Evolutionary conservation across 148 eudicot species (phyloP), one percentile per base, ranked within the genome.

Genomic region (Polygonum maritimum): DNA sequence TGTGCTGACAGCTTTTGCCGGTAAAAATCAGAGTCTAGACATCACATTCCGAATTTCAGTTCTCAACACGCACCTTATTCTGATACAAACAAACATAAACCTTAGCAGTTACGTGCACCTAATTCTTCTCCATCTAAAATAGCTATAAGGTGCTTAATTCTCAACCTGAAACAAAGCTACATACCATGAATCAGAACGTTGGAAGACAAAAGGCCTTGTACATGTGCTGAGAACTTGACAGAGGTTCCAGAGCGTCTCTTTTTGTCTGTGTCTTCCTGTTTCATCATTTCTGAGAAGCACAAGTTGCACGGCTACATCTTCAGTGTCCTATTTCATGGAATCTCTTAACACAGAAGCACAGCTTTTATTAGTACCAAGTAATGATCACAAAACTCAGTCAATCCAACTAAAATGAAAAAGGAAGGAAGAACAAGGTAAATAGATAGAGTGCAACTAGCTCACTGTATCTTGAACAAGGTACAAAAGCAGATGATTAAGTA

Each of bases 61-160:
- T 33, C 31, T 31, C 38, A 60, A 22, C 67, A 62, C 69, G 69
- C 69, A 62, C 69, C 69, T 62, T 33, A 62, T 62, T 62, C 41
- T 14, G 41, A 18, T 65, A 33, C 69, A 62, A 15, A 33, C 19
- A 65, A 14, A 10, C 36, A 26, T 11, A 35, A 11, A 26, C 26
- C 14, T 52, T 52, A 14, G n/a, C 58, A 44, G 47, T 44, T 14
- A 13, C 5, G 19, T 3, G 60, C 65, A 58, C 65, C 65, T 58
- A 21, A 58, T 58, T 58, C 65, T 65, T 35, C 35, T 65, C 41
- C 71, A 65, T 6, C 19, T 65, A 65, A 65, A 14, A 33, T 65
- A 16, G 44, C 40, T 15, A 33, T 65, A 12, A 65, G 71, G 71
- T 36, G 8, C 71, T 65, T 65, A 65, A 35, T 35, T 19, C 71